Evolutionary conservation across 2,329 filamentous ascomycete genomes (phyloP), one percentile per base, ranked within the genome.

Genomic region (Camptophora hylomeconis): DNA sequence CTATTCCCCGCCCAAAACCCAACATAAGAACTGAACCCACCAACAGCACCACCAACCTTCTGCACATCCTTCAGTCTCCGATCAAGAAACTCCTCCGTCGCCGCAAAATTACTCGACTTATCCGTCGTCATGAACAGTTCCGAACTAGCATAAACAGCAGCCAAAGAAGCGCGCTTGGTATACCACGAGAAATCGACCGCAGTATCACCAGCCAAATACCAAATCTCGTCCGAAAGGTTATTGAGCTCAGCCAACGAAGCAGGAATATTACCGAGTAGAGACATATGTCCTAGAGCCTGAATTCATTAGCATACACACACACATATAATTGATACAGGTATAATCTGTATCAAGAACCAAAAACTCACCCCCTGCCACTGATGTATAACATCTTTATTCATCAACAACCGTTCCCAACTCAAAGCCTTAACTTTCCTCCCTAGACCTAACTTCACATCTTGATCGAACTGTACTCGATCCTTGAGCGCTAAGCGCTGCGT

Each of bases 51-150:
- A 3, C 77, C 75, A 3, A 84, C 41, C 3, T 60, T 67, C 42
- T 69, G 64, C 17, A 70, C 61, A 57, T 92, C 86, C 35, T 72
- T 65, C 32, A 92, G 57, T 37, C 87, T 68, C 23, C 83, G 67
- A 31, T 76, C 69, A 30, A 95, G 59, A 51, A 95, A 98, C 7
- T 71, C 65, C 40, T 75, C 75, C 3, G 89, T 95, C 38, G 86
- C 80, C 7, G 49, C 52, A 45, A 80, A 89, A n/a, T 70, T 72
- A 0, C 67, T 58, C 3, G 77, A 84, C 36, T 62, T 65, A 54
- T 95, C 89, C 35, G 79, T 84, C 13, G 84, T 94, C 84, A 95
- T 94, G 57, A 86, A 92, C 4, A 94, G 62, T 57, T 98, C 89
- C 32, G 77, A 69, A 18, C 75, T 72, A 28, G 82, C 82, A 48